Evolutionary conservation across 805 yeast genomes (phyloP), one percentile per base, ranked within the genome.

Genomic region (Priceomyces medius): DNA sequence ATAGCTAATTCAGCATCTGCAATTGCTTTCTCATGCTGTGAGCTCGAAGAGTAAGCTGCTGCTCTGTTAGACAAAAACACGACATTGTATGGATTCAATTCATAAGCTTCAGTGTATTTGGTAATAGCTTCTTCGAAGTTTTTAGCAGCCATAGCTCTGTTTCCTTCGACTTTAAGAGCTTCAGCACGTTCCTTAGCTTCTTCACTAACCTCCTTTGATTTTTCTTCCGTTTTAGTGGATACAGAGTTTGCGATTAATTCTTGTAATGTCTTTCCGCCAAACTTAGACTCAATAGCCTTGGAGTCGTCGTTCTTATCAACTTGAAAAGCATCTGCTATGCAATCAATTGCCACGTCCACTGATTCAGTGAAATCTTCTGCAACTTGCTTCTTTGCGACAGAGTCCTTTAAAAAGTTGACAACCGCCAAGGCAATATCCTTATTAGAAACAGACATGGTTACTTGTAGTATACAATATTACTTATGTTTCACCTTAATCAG

Each of bases 61-160:
- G 99, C 98, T 59, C 99, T 81, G 69, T 93, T 93, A 26, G 98
- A 89, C 47, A 77, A 79, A 64, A 83, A 93, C 16, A 93, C 87
- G 13, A 90, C 89, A 61, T 88, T 89, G 13, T 74, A 63, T 41
- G 89, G 80, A 49, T 81, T 73, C 46, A 83, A 64, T 18, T 66
- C 79, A 51, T 93, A 79, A 8, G 98, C 98, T 41, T 79, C 80
- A 6, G 95, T 77, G 66, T 93, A 93, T 50, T 83, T 80, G 18
- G 74, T 77, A 40, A 88, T 74, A 3, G 99, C 98, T 28, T 63
- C 71, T 12, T 70, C 72, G 58, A 77, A 91, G 52, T 89, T 80
- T 56, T 74, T 82, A 40, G 71, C 69, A 16, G 96, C 88, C 88
- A 93, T 86, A 31, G 85, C 85, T 60, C 81, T 80, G 76, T 93